These are phyloP conservation scores for Aphanomyces cochlioides DNA, from an alignment of 352 stramenopile genomes.

Conservation along the genomic window DNA sequence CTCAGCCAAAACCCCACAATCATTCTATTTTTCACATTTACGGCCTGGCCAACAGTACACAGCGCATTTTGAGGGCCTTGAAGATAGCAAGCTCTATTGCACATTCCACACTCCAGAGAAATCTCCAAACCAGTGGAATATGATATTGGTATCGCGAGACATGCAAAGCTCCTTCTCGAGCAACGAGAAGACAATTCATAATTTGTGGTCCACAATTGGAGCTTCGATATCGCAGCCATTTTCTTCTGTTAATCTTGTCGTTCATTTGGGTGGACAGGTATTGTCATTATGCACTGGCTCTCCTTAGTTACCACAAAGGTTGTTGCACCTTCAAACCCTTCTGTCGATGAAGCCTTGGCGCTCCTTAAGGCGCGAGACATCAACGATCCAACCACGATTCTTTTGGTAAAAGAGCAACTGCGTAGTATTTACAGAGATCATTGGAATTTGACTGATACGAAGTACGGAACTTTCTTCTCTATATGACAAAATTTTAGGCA, in stretches of 20 bases:
- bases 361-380: slow-evolving; percentile 19
- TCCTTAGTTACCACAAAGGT: slow-evolving; percentile 7
- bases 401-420: slow-evolving; percentile 26
- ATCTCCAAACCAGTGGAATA: slow-evolving; percentile 37
- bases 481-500: background rate
- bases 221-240: slow-evolving; percentile 40
- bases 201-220: slow-evolving; percentile 39
- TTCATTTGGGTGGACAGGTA: slow-evolving; percentile 51
- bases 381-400: background rate
- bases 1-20: slow-evolving; percentile 40
- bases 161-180: slow-evolving; percentile 9
- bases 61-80: slow-evolving; percentile 44
- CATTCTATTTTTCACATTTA: slow-evolving; percentile 66
- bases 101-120: slow-evolving; percentile 49
- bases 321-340: slow-evolving; percentile 9
- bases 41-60: slow-evolving; percentile 54
- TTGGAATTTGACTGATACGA: slow-evolving; percentile 33
- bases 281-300: background rate
- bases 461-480: background rate
- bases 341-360: slow-evolving; percentile 24
- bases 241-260: slow-evolving; percentile 40
- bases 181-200: too few relatives aligned
- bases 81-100: slow-evolving; percentile 37
- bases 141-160: slow-evolving; percentile 41
- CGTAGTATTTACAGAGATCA: slow-evolving; percentile 31